Percentiles rank a stretch among this genome's conserved stretches.
Evolutionary conservation across 139 green algal species (phyloP).

Genomic region (Nannochloris sp.): DNA sequence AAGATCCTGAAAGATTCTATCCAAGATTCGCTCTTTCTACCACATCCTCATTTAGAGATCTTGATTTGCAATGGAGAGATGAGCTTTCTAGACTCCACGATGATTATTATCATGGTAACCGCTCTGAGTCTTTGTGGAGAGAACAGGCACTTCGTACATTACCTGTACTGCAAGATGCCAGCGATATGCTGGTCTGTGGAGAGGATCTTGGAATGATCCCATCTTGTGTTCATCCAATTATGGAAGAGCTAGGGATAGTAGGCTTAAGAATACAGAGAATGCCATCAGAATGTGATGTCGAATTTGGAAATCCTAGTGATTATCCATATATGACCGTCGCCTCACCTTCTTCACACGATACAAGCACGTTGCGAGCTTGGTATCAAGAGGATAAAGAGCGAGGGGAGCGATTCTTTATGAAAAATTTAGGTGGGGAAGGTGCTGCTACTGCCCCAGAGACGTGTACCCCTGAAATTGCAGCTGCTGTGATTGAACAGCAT

Average conservation of each 20-base stretch:
- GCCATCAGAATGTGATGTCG: conserved; percentile 36
- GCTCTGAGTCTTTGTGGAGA: conserved; percentile 72
- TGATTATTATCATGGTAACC: conserved; percentile 73
- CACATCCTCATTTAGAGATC: conserved; percentile 64
- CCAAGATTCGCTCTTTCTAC: conserved; percentile 65
- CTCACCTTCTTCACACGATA: conserved; percentile 90
- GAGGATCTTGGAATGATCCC: conserved; percentile 94
- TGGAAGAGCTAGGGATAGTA: conserved; percentile 84
- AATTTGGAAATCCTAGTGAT: conserved; percentile 59
- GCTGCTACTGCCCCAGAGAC: conserved; percentile 5
- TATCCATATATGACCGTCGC: conserved; percentile 81
- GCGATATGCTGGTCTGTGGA: conserved; percentile 91
- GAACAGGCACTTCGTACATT: conserved; percentile 70
- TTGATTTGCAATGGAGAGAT: conserved; percentile 52
- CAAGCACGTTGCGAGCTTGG: conserved; percentile 75
- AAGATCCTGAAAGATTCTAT: conserved; percentile 59
- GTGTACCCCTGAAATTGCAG: conserved; percentile 74
- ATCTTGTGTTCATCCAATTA: conserved; percentile 80
- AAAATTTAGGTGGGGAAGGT: conserved; percentile 27
- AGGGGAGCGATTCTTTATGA: conserved; percentile 60
- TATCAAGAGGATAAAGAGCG: conserved; percentile 72
- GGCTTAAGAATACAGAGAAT: conserved; percentile 88
- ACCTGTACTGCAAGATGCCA: conserved; percentile 69
- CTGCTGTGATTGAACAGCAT: conserved; percentile 81
- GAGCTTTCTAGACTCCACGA: conserved; percentile 70